These are phyloP conservation scores for Pleoardoris graminearum DNA, from an alignment of 2,329 filamentous ascomycete species.

Conservation along the genomic window DNA sequence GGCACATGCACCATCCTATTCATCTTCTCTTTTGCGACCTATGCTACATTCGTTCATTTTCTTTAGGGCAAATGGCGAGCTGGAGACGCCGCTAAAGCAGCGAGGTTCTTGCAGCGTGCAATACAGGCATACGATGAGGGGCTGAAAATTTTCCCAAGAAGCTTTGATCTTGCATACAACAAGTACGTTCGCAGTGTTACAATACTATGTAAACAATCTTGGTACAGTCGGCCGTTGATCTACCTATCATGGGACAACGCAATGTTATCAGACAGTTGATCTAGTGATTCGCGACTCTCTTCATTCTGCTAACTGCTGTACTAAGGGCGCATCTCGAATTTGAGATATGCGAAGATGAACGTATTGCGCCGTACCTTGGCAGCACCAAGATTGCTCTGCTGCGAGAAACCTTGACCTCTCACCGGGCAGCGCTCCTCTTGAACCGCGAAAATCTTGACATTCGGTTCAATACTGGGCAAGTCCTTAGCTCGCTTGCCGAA, in stretches of 20 bases:
- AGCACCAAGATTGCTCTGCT: constrained; percentile 57
- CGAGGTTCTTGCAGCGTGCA: constrained; percentile 65
- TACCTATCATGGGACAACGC: too few relatives aligned
- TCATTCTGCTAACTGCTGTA: too few relatives aligned
- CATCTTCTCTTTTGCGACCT: neutral
- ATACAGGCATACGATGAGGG: constrained; percentile 69
- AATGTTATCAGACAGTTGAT: too few relatives aligned
- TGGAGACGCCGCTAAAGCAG: constrained; percentile 68
- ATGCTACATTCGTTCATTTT: neutral
- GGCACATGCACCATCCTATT: neutral
- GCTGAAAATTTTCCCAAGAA: constrained; percentile 61
- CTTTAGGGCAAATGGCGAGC: constrained; percentile 68
- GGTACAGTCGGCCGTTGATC: too few relatives aligned
- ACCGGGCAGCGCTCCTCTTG: constrained; percentile 63
- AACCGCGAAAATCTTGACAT: constrained; percentile 67
- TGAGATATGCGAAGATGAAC: constrained; percentile 68
- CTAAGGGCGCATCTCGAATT: constrained; percentile 68
- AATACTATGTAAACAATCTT: too few relatives aligned
- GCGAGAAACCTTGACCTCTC: constrained; percentile 64
- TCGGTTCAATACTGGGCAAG: constrained; percentile 72
- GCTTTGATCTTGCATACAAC: constrained; percentile 75
- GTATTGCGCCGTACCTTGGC: constrained; percentile 63
- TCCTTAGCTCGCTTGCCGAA: constrained; percentile 69
- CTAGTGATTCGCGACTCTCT: too few relatives aligned
- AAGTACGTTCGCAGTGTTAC: constrained; percentile 59